Conservation (phyloP, 176 grass and related monocot genomes). For the Aegilops speltoides region DNA sequence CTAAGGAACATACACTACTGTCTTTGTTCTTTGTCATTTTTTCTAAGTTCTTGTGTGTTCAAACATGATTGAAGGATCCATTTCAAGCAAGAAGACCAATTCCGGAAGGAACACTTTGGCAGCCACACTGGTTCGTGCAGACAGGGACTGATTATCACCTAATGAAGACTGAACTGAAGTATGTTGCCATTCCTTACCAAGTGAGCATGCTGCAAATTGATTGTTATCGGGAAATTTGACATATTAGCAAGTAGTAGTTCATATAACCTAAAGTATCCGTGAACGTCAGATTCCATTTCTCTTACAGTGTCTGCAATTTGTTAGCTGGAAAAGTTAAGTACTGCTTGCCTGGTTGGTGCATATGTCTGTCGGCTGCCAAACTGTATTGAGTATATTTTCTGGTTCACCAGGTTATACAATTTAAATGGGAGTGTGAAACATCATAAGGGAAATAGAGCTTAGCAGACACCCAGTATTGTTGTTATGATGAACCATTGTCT, state of each 20-base stretch:
- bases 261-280: no score
- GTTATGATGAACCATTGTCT: no score
- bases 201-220: not conserved
- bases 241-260: not conserved
- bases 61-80: slow-evolving; percentile 6
- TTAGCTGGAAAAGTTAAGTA: no score
- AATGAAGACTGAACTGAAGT: not conserved
- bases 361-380: no score
- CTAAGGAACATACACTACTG: not conserved
- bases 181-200: not conserved
- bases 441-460: no score
- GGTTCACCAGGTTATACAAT: no score
- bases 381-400: no score
- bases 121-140: slow-evolving; percentile 9
- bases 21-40: not conserved
- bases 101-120: not conserved
- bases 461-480: no score
- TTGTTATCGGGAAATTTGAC: not conserved
- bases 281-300: no score
- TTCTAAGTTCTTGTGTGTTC: not conserved
- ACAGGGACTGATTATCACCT: slow-evolving; percentile 1
- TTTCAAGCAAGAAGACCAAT: not conserved
- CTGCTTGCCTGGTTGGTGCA: no score
- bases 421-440: no score
- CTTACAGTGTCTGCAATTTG: no score